Percentiles rank a stretch among this genome's conserved stretches.
phyloP scores from a whole-genome alignment of 495 filamentous ascomycete genomes.

The Aspergillus incahuasiensis region DNA sequence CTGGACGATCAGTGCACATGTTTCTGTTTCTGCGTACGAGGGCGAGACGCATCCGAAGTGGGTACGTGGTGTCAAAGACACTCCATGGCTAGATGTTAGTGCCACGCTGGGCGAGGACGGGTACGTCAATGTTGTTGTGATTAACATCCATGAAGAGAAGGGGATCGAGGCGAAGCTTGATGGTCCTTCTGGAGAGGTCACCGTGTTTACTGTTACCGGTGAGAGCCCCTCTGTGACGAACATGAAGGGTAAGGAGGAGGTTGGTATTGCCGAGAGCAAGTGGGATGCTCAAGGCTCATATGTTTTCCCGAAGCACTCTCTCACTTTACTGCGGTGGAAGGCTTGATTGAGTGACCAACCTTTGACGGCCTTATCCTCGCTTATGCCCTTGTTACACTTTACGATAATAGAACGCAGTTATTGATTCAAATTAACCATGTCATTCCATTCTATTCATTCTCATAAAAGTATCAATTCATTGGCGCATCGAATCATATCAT shows the following conservation, averaged over 20 bases:
- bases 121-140: conserved; percentile 58
- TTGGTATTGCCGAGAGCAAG: conserved; percentile 52
- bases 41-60: conserved; percentile 62
- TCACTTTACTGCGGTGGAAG: conserved; percentile 66
- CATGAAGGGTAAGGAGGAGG: conserved; percentile 55
- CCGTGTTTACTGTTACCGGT: conserved; percentile 59
- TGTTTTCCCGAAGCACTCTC: conserved; percentile 59
- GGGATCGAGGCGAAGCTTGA: conserved; percentile 53
- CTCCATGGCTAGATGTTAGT: conserved; percentile 68
- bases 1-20: conserved; percentile 57
- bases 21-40: conserved; percentile 53
- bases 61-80: conserved; percentile 59
- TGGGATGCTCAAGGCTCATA: conserved; percentile 58
- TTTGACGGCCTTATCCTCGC: not conserved
- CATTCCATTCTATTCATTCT: not conserved
- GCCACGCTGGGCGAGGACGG: conserved; percentile 60
- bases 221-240: conserved; percentile 52
- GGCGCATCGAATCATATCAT: not conserved
- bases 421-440: not conserved
- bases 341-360: conserved; percentile 17
- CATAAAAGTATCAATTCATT: not conserved
- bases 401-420: conserved; percentile 5
- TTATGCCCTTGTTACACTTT: too few species aligned
- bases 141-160: conserved; percentile 59
- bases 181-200: conserved; percentile 43